A percentile compares a stretch with the other conserved stretches of the same genome.
These are phyloP conservation scores for Fusarium sp. DNA, from an alignment of 2,329 filamentous ascomycete species.

Conservation along the genomic window DNA sequence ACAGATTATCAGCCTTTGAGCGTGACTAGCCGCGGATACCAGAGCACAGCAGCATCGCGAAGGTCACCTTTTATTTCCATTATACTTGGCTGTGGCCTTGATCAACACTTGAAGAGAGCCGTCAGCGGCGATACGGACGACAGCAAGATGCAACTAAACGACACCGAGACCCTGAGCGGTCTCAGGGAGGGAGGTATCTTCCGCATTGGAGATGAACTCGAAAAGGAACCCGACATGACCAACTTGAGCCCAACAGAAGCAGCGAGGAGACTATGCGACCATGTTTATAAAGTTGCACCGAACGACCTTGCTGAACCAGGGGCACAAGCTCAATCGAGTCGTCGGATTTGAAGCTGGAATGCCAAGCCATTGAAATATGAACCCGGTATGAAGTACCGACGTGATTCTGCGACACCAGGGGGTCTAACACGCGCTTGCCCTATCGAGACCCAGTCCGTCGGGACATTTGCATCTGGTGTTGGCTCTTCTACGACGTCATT, in stretches of 20 bases:
- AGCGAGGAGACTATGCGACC: background rate
- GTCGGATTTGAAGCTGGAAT: background rate
- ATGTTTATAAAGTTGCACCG: background rate
- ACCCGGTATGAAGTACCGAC: background rate
- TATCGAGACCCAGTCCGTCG: background rate
- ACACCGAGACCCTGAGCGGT: background rate
- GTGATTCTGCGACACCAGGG: background rate
- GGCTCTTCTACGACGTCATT: background rate
- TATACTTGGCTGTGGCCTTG: background rate
- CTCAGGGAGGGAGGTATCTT: background rate
- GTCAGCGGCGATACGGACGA: background rate
- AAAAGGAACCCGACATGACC: background rate
- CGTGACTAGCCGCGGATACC: background rate
- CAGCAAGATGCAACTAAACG: background rate
- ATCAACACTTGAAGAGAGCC: background rate
- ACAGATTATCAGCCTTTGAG: background rate
- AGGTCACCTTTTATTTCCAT: background rate
- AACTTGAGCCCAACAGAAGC: background rate
- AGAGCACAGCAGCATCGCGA: background rate
- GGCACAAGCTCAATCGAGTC: background rate
- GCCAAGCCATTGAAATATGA: background rate
- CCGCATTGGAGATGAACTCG: background rate
- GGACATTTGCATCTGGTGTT: background rate
- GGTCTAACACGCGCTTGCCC: background rate
- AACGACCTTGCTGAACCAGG: background rate